Conservation (phyloP, 2,329 filamentous ascomycete species). For the Ophiocordyceps australis region DNA sequence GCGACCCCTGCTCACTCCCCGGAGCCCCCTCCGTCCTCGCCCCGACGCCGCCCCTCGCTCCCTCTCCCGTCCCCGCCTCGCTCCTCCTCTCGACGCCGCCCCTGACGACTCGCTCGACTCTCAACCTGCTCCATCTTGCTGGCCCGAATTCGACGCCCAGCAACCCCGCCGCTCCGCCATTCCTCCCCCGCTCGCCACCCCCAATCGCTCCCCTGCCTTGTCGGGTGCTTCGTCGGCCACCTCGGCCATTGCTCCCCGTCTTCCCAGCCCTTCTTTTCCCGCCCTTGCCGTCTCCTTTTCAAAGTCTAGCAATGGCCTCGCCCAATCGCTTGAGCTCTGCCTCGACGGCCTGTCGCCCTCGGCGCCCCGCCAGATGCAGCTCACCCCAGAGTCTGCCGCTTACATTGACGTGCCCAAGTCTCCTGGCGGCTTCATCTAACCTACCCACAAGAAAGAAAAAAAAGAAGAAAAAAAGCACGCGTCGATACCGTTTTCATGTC, state of each 20-base stretch:
- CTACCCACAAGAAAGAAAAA: too few species aligned
- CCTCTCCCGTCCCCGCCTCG: conserved; percentile 9
- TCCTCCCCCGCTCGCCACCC: conserved; percentile 14
- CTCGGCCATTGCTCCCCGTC: conserved; percentile 11
- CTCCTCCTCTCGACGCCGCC: conserved; percentile 3
- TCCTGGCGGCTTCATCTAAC: conserved; percentile 1
- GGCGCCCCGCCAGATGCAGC: too few species aligned
- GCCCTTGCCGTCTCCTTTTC: conserved; percentile 16
- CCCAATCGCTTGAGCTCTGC: conserved; percentile 12
- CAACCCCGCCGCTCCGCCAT: conserved; percentile 15
- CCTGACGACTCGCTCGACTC: not conserved
- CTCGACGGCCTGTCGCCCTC: too few species aligned
- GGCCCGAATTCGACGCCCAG: conserved; percentile 8
- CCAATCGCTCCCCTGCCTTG: conserved; percentile 2
- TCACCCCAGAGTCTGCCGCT: too few species aligned
- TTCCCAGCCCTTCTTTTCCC: conserved; percentile 17
- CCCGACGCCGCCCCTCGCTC: not conserved
- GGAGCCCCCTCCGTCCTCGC: not conserved
- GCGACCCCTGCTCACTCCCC: conserved; percentile 1
- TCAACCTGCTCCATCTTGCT: not conserved
- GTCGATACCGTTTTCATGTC: too few species aligned
- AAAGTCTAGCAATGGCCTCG: conserved; percentile 12
- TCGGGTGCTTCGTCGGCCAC: conserved; percentile 8
- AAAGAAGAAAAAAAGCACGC: too few species aligned
- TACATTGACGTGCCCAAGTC: conserved; percentile 1